Percentiles rank a stretch among this genome's conserved stretches.
phyloP scores from a whole-genome alignment of 2,329 filamentous ascomycete species.

The Podosphaera fusca region DNA sequence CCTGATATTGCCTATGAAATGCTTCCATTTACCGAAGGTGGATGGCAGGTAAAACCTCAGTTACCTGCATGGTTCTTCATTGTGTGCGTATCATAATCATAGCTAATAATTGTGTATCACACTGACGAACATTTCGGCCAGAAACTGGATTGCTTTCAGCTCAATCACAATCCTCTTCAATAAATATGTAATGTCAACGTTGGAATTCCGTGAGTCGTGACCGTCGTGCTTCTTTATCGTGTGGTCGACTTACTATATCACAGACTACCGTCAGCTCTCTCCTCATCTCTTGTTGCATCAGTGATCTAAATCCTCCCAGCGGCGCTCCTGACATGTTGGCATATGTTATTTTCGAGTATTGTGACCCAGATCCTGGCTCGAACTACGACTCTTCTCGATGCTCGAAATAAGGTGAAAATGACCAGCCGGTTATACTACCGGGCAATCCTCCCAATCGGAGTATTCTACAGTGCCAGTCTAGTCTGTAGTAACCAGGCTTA shows the following conservation, averaged over 20 bases:
- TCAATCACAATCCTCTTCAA: conserved; percentile 94
- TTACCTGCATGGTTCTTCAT: too few relatives aligned
- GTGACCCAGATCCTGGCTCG: conserved; percentile 83
- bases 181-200: conserved; percentile 80
- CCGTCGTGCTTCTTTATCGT: not conserved
- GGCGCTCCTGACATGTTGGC: conserved; percentile 81
- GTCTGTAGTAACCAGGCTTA: conserved; percentile 92
- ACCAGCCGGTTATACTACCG: conserved; percentile 80
- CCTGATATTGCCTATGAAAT: too few relatives aligned
- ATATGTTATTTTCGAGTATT: conserved; percentile 70
- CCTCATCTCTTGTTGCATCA: not conserved
- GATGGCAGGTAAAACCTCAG: too few relatives aligned
- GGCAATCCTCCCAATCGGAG: conserved; percentile 74
- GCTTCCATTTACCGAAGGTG: too few relatives aligned
- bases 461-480: conserved; percentile 83
- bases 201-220: conserved; percentile 47
- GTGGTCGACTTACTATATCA: not conserved
- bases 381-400: conserved; percentile 71
- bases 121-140: too few relatives aligned
- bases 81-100: too few relatives aligned
- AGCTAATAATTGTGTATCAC: too few relatives aligned
- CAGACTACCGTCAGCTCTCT: conserved; percentile 5
- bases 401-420: conserved; percentile 88
- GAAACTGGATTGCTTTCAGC: conserved; percentile 67
- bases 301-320: conserved; percentile 17